Conservation (phyloP, 768 basidiomycete genomes). For the Auriscalpium vulgare region DNA sequence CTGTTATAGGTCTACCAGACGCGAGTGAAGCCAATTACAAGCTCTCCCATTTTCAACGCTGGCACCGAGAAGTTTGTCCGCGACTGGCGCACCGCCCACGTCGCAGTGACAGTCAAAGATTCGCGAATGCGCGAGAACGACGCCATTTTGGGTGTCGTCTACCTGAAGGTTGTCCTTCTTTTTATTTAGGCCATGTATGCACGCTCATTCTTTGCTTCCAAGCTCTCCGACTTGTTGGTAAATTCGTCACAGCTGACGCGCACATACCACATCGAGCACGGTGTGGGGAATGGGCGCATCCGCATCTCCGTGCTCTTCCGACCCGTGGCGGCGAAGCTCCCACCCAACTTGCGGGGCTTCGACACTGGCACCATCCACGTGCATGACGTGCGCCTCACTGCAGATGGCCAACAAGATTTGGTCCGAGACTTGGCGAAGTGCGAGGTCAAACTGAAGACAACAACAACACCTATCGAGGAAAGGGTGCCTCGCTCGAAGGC, state of each 20-base stretch:
- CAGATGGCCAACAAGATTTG: constrained; percentile 16
- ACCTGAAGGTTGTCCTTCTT: constrained; percentile 32
- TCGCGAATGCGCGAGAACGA: constrained; percentile 49
- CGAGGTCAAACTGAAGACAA: constrained; percentile 33
- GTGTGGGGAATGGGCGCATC: constrained; percentile 59
- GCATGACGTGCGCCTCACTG: constrained; percentile 23
- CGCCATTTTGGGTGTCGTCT: constrained; percentile 65
- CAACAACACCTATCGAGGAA: constrained; percentile 33
- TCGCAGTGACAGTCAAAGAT: constrained; percentile 62
- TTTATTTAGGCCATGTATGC: no score
- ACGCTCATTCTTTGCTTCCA: neutral
- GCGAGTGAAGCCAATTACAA: constrained; percentile 27
- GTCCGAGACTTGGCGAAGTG: constrained; percentile 31
- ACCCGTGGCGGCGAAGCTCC: constrained; percentile 51
- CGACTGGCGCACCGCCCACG: constrained; percentile 50
- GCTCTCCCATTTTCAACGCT: constrained; percentile 39
- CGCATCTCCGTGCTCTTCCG: constrained; percentile 62
- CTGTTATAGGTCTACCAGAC: constrained; percentile 21
- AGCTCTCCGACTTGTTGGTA: constrained; percentile 26
- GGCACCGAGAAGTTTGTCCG: constrained; percentile 63
- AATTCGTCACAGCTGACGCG: constrained; percentile 47
- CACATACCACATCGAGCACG: constrained; percentile 58
- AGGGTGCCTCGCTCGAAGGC: constrained; percentile 31
- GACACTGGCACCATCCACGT: constrained; percentile 63
- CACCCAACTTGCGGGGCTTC: constrained; percentile 54